Percentiles rank a stretch among this genome's conserved stretches.
These are phyloP conservation scores for Candida labiduridarum DNA, from an alignment of 1,139 yeast genomes.

Conservation along the genomic window DNA sequence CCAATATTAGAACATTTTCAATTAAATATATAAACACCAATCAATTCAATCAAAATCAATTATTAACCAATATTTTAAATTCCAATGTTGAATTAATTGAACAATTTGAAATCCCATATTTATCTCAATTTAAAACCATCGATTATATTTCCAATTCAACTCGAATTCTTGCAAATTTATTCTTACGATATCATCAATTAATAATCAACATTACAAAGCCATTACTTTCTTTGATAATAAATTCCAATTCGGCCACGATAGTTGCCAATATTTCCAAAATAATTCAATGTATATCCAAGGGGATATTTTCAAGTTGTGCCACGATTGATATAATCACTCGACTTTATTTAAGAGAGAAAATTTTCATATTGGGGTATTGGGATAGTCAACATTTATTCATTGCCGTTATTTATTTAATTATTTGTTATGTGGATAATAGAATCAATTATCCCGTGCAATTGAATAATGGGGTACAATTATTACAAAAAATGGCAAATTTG, in stretches of 20 bases:
- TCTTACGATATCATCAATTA: constrained; percentile 51
- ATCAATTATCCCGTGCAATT: constrained; percentile 25
- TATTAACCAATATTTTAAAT: constrained; percentile 33
- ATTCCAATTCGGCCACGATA: constrained; percentile 23
- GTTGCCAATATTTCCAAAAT: constrained; percentile 29
- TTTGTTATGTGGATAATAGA: constrained; percentile 28
- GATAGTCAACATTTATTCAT: constrained; percentile 54
- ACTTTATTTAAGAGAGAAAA: constrained; percentile 34
- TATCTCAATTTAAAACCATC: constrained; percentile 25
- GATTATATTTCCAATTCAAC: constrained; percentile 22
- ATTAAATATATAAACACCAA: constrained; percentile 44
- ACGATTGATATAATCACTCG: constrained; percentile 42
- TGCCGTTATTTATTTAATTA: constrained; percentile 42
- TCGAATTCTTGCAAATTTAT: constrained; percentile 39
- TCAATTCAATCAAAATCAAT: constrained; percentile 38
- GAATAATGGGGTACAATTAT: constrained; percentile 34
- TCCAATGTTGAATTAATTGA: constrained; percentile 31
- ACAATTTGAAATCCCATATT: constrained; percentile 35
- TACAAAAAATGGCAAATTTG: constrained; percentile 40
- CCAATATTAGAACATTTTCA: constrained; percentile 39
- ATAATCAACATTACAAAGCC: constrained; percentile 50
- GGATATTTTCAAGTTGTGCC: constrained; percentile 42
- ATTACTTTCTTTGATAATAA: constrained; percentile 43
- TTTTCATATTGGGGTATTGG: constrained; percentile 54
- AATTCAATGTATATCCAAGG: constrained; percentile 39